phyloP scores from a whole-genome alignment of 352 stramenopile species.

The Elongisporangium undulatum region DNA sequence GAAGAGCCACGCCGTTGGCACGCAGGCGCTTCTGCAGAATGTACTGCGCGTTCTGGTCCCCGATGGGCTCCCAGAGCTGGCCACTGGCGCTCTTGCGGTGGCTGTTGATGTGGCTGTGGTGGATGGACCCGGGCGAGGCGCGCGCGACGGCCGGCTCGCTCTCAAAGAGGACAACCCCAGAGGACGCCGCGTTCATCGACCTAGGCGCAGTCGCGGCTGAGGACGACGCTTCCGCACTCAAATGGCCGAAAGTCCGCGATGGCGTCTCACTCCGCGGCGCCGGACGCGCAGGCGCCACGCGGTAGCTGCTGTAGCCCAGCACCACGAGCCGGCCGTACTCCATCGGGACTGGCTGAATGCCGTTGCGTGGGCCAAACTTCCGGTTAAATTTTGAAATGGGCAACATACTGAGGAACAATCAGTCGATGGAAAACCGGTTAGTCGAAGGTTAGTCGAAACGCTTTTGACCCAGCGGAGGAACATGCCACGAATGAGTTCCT shows the following conservation, averaged over 20 bases:
- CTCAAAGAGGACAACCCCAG: background rate
- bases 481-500: background rate
- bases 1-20: conserved; percentile 49
- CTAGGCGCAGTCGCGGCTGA: background rate
- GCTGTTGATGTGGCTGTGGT: conserved; percentile 3
- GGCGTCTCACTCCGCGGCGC: conserved; percentile 12
- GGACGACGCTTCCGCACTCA: conserved; percentile 8
- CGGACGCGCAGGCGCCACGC: conserved; percentile 39
- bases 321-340: conserved; percentile 83
- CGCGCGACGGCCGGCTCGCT: conserved; percentile 8
- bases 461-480: background rate
- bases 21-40: conserved; percentile 34
- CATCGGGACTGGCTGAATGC: conserved; percentile 22
- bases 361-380: background rate
- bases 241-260: conserved; percentile 30
- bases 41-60: conserved; percentile 71
- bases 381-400: background rate
- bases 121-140: conserved; percentile 1
- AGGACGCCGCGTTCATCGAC: background rate
- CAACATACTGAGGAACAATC: background rate
- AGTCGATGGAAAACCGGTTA: background rate
- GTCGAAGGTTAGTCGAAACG: background rate
- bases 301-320: conserved; percentile 84
- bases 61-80: conserved; percentile 68
- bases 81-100: conserved; percentile 39